phyloP scores from a whole-genome alignment of 2,329 filamentous ascomycete genomes.

The Teratosphaeria pseudoeucalypti region DNA sequence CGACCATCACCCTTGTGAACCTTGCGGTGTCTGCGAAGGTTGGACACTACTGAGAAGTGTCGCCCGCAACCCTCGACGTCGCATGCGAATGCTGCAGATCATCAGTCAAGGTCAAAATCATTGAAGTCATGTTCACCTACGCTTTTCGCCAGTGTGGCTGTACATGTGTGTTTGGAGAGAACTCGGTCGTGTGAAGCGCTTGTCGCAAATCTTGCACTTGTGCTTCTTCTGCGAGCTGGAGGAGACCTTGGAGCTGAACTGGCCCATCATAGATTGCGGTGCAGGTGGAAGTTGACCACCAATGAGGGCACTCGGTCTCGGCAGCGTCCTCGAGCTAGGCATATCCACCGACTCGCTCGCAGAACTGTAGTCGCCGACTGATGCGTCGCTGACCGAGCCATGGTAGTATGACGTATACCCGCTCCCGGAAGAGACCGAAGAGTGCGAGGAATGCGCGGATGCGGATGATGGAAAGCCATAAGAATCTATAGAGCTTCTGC shows the following conservation, averaged over 20 bases:
- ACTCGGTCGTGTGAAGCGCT: constrained; percentile 88
- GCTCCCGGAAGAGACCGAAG: constrained; percentile 75
- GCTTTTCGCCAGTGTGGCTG: constrained; percentile 95
- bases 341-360: constrained; percentile 77
- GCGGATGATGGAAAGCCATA: constrained; percentile 75
- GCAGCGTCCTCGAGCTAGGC: constrained; percentile 69
- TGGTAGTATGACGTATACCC: constrained; percentile 78
- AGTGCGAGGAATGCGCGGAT: constrained; percentile 60
- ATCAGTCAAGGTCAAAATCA: background rate
- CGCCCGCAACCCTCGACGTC: constrained; percentile 91
- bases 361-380: constrained; percentile 87
- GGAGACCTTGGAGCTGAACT: constrained; percentile 93
- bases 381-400: constrained; percentile 67
- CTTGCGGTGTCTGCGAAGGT: constrained; percentile 86
- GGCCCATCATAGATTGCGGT: constrained; percentile 95
- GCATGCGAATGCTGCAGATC: constrained; percentile 68
- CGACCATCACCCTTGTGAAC: constrained; percentile 71
- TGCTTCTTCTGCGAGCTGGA: constrained; percentile 98
- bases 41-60: constrained; percentile 95
- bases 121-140: constrained; percentile 45
- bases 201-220: constrained; percentile 98
- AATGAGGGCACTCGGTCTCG: constrained; percentile 60
- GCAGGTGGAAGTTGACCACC: constrained; percentile 61
- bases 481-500: constrained; percentile 67
- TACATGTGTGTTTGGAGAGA: constrained; percentile 97